Conservation (phyloP, 164 flowering plant genomes). For the Euptelea pleiosperma region DNA sequence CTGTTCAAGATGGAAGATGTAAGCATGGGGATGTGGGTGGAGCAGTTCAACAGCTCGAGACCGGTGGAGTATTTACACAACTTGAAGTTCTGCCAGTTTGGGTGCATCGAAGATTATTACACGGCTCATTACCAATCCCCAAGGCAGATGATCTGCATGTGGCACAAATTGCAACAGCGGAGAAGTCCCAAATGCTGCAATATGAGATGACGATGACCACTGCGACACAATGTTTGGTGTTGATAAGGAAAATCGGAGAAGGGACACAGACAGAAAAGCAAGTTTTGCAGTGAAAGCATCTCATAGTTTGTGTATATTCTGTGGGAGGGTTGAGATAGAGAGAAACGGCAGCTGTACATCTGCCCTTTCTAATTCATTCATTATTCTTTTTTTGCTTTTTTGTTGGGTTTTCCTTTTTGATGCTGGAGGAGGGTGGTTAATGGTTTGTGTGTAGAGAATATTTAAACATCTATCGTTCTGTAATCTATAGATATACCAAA, state of each 20-base stretch:
- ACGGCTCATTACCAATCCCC: constrained; percentile 90
- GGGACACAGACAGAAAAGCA: not conserved
- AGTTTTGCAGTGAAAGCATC: constrained; percentile 16
- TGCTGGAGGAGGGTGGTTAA: constrained; percentile 7
- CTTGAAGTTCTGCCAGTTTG: constrained; percentile 66
- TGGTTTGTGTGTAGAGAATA: not conserved
- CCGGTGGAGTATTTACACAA: constrained; percentile 59
- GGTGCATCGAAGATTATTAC: constrained; percentile 68
- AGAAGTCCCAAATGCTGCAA: constrained; percentile 67
- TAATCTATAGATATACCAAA: constrained; percentile 9
- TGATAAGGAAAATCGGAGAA: not conserved
- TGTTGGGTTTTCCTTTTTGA: not conserved
- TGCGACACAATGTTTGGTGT: not conserved
- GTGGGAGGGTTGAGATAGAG: not conserved
- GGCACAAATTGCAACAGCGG: constrained; percentile 50
- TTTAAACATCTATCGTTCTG: not conserved
- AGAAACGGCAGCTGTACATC: not conserved
- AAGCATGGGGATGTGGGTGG: constrained; percentile 94
- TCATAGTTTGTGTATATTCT: constrained; percentile 8
- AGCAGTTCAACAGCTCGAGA: constrained; percentile 52
- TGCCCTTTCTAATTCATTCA: constrained; percentile 19
- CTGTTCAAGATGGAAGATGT: constrained; percentile 89
- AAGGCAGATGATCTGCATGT: constrained; percentile 75
- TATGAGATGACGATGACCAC: constrained; percentile 45
- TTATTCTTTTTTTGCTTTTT: constrained; percentile 2